Percentiles rank a stretch among this genome's conserved stretches.
These are phyloP conservation scores for Apostasia ramifera DNA, from an alignment of 106 monocot genomes.

Conservation along the genomic window DNA sequence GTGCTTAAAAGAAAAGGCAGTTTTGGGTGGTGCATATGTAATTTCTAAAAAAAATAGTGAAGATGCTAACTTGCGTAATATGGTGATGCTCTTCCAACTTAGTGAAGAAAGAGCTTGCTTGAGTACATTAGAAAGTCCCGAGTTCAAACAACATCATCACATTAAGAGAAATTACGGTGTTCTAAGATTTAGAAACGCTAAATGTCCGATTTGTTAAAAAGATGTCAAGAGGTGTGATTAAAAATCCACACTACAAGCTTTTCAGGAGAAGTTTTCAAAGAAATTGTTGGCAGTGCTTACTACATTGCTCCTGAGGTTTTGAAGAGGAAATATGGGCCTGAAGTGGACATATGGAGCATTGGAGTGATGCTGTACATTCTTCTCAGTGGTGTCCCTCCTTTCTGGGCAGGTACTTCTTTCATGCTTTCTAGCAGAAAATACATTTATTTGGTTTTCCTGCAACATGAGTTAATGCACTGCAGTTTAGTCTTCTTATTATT, in stretches of 20 bases:
- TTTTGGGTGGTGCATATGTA: too few relatives aligned
- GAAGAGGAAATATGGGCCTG: constrained; percentile 56
- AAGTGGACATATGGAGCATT: constrained; percentile 66
- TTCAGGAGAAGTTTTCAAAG: constrained; percentile 48
- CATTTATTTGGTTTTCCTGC: too few relatives aligned
- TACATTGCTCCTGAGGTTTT: constrained; percentile 70
- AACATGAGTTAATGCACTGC: not conserved
- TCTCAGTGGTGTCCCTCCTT: constrained; percentile 61
- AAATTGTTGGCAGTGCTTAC: constrained; percentile 64
- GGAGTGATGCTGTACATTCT: constrained; percentile 69
- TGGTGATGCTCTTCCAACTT: not conserved
- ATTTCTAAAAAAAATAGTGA: too few relatives aligned
- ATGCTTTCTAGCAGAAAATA: too few relatives aligned
- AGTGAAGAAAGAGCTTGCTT: too few relatives aligned
- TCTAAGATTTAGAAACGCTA: too few relatives aligned
- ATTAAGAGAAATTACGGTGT: too few relatives aligned
- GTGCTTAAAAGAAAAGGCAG: too few relatives aligned
- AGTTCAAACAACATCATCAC: too few relatives aligned
- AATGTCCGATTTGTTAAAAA: too few relatives aligned
- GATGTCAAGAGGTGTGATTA: not conserved
- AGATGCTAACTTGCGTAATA: too few relatives aligned
- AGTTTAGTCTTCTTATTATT: not conserved
- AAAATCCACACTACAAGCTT: not conserved
- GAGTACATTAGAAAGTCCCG: too few relatives aligned
- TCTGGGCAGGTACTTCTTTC: constrained; percentile 43